Conservation (phyloP, 495 filamentous ascomycete genomes). For the Chaetomium cochliodes region DNA sequence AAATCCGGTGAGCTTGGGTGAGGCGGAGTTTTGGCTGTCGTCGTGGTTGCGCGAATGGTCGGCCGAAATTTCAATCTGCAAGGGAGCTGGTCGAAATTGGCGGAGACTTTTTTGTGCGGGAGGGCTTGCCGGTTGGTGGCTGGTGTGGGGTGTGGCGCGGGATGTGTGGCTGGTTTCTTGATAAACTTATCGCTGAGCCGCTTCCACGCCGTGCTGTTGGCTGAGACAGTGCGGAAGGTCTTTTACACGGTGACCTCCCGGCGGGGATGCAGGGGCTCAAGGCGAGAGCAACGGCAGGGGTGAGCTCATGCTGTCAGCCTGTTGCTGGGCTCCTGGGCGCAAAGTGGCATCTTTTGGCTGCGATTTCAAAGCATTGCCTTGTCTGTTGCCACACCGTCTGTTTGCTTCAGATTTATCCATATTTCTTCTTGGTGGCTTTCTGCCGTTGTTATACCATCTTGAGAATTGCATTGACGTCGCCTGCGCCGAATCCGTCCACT, state of each 20-base stretch:
- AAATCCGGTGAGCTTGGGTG: constrained; percentile 21
- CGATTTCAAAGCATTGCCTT: constrained; percentile 36
- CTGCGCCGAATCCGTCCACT: neutral
- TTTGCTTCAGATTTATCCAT: constrained; percentile 1
- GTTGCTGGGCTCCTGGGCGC: constrained; percentile 22
- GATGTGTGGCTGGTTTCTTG: constrained; percentile 14
- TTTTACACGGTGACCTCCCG: neutral
- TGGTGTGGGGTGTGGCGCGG: constrained; percentile 25
- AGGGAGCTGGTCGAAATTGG: constrained; percentile 23
- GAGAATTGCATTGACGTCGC: constrained; percentile 13
- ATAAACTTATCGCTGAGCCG: neutral
- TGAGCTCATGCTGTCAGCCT: constrained; percentile 17
- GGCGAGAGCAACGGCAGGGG: constrained; percentile 9
- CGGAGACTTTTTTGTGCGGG: constrained; percentile 36
- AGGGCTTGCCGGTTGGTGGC: constrained; percentile 31
- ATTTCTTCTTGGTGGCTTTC: constrained; percentile 4
- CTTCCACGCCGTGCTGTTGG: neutral
- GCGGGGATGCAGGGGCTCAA: constrained; percentile 2
- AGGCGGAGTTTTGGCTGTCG: constrained; percentile 23
- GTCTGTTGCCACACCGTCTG: constrained; percentile 18
- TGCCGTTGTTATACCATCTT: neutral
- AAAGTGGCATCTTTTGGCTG: constrained; percentile 40
- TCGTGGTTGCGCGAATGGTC: constrained; percentile 17
- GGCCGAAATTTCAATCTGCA: constrained; percentile 19
- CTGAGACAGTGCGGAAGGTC: neutral